phyloP scores from a whole-genome alignment of 768 basidiomycete species.

The Hericium coralloides region DNA sequence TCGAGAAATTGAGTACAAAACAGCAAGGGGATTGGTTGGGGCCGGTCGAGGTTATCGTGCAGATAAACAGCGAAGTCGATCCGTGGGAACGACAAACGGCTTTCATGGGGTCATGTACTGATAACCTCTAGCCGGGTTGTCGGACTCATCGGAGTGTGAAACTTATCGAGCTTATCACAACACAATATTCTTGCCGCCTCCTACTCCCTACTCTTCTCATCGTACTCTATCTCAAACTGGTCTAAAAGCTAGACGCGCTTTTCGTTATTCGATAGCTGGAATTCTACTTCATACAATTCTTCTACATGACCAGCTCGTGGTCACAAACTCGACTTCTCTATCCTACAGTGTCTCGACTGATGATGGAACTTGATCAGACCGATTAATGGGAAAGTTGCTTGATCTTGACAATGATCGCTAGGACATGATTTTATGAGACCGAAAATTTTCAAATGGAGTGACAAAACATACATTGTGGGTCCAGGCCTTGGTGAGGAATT shows the following conservation, averaged over 20 bases:
- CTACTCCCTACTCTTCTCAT: no score
- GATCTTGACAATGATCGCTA: slow-evolving; percentile 41
- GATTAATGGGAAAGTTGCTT: slow-evolving; percentile 16
- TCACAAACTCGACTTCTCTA: no score
- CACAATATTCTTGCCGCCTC: no score
- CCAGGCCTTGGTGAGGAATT: slow-evolving; percentile 76
- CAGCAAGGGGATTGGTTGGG: neutral
- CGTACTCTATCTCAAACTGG: no score
- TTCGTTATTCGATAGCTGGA: no score
- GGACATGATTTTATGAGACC: neutral
- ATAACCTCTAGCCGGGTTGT: no score
- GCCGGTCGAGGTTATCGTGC: neutral
- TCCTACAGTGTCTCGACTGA: neutral
- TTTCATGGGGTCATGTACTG: no score
- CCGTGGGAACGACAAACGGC: neutral
- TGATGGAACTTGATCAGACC: slow-evolving; percentile 5
- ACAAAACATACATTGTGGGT: slow-evolving; percentile 55
- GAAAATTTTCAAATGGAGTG: neutral
- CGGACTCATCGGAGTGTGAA: no score
- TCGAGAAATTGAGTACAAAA: neutral
- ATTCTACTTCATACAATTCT: no score
- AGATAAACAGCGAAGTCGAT: neutral
- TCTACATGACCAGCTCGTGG: no score
- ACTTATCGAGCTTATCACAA: no score
- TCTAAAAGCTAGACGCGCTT: no score